phyloP scores from a whole-genome alignment of 768 basidiomycete species.

The Rhizopogon vinicolor region DNA sequence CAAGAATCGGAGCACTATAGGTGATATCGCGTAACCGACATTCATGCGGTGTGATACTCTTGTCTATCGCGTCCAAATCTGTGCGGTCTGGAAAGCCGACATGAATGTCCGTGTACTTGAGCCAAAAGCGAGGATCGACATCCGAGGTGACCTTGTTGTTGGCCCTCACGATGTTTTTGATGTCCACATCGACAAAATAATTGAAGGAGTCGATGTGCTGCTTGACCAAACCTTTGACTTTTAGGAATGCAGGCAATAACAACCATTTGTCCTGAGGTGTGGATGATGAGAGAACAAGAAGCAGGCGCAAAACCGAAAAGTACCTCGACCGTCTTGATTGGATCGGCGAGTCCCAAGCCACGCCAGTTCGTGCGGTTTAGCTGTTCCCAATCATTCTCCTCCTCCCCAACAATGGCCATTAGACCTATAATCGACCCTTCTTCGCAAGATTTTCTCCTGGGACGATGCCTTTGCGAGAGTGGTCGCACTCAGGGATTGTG shows the following conservation, averaged over 20 bases:
- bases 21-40: conserved; percentile 94
- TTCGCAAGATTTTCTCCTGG: neutral
- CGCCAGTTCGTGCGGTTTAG: conserved; percentile 57
- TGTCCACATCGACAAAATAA: conserved; percentile 96
- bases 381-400: conserved; percentile 56
- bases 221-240: conserved; percentile 98
- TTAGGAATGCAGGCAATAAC: conserved; percentile 90
- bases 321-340: conserved; percentile 89
- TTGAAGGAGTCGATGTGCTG: conserved; percentile 99
- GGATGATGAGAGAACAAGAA: conserved; percentile 4
- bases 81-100: conserved; percentile 90
- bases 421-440: neutral
- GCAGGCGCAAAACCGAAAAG: conserved; percentile 18
- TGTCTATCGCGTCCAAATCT: conserved; percentile 74
- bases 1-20: conserved; percentile 89
- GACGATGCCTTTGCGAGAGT: neutral
- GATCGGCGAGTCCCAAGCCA: conserved; percentile 80
- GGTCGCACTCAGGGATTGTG: too few species aligned
- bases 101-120: conserved; percentile 93
- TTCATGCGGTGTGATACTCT: conserved; percentile 91
- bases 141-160: conserved; percentile 95
- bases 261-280: conserved; percentile 92
- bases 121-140: conserved; percentile 94
- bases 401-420: conserved; percentile 9
- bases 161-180: conserved; percentile 93